These are phyloP conservation scores for Polytrichum commune DNA, from an alignment of 225 moss, liverwort and hornwort species.

Conservation along the genomic window DNA sequence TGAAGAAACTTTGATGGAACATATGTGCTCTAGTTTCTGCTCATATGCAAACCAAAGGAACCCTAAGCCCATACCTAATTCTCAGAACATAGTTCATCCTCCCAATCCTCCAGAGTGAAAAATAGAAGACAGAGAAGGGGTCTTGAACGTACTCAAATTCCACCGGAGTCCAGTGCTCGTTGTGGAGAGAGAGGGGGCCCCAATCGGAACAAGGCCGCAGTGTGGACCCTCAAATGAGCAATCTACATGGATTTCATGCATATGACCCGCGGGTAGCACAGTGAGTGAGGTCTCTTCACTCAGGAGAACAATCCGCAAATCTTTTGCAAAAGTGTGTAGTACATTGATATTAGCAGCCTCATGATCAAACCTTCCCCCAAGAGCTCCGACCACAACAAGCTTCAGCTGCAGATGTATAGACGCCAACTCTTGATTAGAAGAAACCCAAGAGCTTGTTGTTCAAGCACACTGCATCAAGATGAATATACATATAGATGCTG, in stretches of 20 bases:
- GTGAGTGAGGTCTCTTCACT: constrained; percentile 52
- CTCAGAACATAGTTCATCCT: neutral
- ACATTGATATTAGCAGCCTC: constrained; percentile 62
- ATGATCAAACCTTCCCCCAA: constrained; percentile 70
- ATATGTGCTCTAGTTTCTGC: neutral
- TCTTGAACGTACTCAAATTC: constrained; percentile 47
- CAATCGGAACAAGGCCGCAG: constrained; percentile 60
- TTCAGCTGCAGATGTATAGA: constrained; percentile 27
- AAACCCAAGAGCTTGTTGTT: too few relatives aligned
- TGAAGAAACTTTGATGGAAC: neutral
- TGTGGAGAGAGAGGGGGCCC: constrained; percentile 46
- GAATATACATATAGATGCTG: too few relatives aligned
- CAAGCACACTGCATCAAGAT: too few relatives aligned
- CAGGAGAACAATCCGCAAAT: constrained; percentile 43
- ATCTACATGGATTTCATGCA: constrained; percentile 49
- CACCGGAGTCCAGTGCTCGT: constrained; percentile 62
- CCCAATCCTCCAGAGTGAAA: too few relatives aligned
- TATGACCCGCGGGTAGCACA: constrained; percentile 48
- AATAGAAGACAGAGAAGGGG: neutral
- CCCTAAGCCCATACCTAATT: neutral
- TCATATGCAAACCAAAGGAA: neutral
- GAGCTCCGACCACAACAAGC: constrained; percentile 56
- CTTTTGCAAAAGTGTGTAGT: constrained; percentile 33
- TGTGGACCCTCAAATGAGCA: constrained; percentile 54
- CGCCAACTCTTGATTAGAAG: too few relatives aligned